Conservation (phyloP, 352 stramenopile species). For the Pythium diclinum region DNA sequence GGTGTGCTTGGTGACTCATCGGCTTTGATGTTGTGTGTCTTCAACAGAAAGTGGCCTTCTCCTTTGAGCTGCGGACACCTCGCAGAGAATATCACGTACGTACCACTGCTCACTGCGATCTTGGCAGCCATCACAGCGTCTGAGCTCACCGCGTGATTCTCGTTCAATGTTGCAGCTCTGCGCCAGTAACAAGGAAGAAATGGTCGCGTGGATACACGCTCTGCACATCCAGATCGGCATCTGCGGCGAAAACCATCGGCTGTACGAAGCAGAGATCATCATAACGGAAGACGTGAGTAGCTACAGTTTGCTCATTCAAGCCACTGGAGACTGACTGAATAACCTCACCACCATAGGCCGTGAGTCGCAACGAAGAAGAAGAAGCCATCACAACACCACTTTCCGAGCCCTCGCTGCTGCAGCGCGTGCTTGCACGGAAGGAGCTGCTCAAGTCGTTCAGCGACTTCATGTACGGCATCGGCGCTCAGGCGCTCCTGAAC, state of each 20-base stretch:
- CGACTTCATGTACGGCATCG: conserved; percentile 67
- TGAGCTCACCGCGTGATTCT: too few species aligned
- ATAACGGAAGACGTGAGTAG: conserved; percentile 79
- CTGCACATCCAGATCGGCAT: conserved; percentile 79
- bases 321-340: neutral
- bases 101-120: neutral
- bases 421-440: conserved; percentile 67
- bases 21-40: conserved; percentile 2
- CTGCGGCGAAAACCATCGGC: conserved; percentile 70
- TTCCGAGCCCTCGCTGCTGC: conserved; percentile 57
- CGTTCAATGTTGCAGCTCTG: conserved; percentile 42
- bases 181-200: conserved; percentile 73
- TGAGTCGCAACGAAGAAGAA: conserved; percentile 58
- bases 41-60: conserved; percentile 57
- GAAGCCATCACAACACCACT: conserved; percentile 31
- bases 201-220: conserved; percentile 79
- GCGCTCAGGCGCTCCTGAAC: conserved; percentile 64
- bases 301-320: neutral
- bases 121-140: too few species aligned
- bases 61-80: conserved; percentile 77
- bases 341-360: conserved; percentile 35
- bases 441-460: conserved; percentile 78
- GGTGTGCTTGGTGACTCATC: neutral
- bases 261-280: conserved; percentile 81
- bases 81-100: conserved; percentile 66